These are phyloP conservation scores for Moesziomyces aphidis DNA, from an alignment of 1,284 basidiomycete genomes.

Conservation along the genomic window DNA sequence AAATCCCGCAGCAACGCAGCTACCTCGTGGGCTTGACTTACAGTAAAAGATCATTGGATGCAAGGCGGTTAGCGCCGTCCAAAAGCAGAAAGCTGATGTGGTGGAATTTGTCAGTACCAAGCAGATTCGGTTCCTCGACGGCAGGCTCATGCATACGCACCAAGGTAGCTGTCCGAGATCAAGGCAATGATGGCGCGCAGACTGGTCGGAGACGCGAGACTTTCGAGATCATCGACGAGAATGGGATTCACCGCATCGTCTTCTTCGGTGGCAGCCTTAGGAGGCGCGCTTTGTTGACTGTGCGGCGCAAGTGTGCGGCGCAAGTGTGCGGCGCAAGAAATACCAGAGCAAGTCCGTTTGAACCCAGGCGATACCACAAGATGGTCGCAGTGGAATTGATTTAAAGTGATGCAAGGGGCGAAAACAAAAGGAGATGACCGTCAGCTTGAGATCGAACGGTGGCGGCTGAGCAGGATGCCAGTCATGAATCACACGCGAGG, in stretches of 20 bases:
- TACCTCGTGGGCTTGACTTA: conserved; percentile 36
- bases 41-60: conserved; percentile 90
- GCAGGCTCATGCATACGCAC: conserved; percentile 12
- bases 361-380: not conserved
- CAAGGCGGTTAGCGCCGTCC: conserved; percentile 86
- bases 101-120: conserved; percentile 1
- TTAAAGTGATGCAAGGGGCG: not conserved
- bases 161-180: conserved; percentile 48
- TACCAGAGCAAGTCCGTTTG: not conserved
- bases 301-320: not conserved
- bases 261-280: not conserved
- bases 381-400: not conserved
- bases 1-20: conserved; percentile 1
- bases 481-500: conserved; percentile 21
- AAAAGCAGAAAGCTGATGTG: conserved; percentile 80
- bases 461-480: not conserved
- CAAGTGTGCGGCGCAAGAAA: conserved; percentile 1
- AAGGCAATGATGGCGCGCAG: conserved; percentile 35
- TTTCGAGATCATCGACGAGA: not conserved
- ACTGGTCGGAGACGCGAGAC: conserved; percentile 21
- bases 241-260: conserved; percentile 7
- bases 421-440: not conserved
- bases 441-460: not conserved
- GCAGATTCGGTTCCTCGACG: not conserved
- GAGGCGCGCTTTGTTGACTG: conserved; percentile 5